Base-by-base conservation (phyloP, 177 flowering plant genomes). In the Vitis hybrid region DNA sequence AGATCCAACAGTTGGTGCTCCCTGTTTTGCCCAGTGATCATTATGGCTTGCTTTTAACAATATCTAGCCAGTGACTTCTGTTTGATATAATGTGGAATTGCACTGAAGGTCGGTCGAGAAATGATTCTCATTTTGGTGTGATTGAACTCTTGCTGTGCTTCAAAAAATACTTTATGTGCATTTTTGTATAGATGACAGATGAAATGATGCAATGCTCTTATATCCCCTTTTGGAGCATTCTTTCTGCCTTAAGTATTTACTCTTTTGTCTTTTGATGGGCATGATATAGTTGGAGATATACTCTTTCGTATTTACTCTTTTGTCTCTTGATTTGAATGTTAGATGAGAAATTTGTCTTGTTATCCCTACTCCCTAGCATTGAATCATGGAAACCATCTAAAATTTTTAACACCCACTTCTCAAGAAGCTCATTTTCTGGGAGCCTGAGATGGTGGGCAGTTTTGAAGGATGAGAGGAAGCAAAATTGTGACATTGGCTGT, bases 21-120 rank as follows among this genome's bases (percentile, higher is more conserved):
- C 99, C 99, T 50, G 97, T 96, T 81, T 79, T 89, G 76, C 99
- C 98, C 1, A 96, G 99, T 70, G 99, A 96, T 83, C 99, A 96
- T 70, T 96, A 80, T 79, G 99, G 98, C 32, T 70, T 96, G 85
- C 88, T 93, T 60, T 74, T 96, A 51, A 92, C 94, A 51, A 75
- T 95, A 50, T 26, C 54, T 39, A 26, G 69, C 32, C 60, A 34
- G 58, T 74, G 50, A 23, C 14, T 14, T 63, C 39, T 3, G 15
- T 26, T 61, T 21, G 30, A 26, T 26, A 26, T 26, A 26, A 26
- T 26, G 30, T 26, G 30, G 30, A 26, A 26, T 26, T 26, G 30
- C 30, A 26, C 30, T 26, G 57, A 4, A 34, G 34, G 12, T 54
- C 14, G 13, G 60, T n/a, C 1, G 56, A 15, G 11, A 4, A 14